These are phyloP conservation scores for Oryza officinalis DNA, from an alignment of 176 grass and related monocot species.

Conservation along the genomic window DNA sequence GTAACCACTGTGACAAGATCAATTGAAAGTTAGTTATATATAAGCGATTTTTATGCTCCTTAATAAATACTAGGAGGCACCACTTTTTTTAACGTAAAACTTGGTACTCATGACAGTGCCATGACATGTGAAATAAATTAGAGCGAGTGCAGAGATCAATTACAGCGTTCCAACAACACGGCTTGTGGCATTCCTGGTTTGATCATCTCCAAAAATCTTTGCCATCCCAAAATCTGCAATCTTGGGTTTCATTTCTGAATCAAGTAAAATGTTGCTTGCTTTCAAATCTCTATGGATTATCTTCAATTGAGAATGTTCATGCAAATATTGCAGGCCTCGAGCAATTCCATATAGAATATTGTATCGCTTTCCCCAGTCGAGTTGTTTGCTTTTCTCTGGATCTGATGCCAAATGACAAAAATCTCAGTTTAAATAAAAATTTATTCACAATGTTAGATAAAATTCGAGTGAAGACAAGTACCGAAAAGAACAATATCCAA, in stretches of 20 bases:
- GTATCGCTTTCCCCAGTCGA: conserved; percentile 33
- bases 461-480: not conserved
- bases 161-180: conserved; percentile 54
- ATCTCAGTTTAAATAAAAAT: not conserved
- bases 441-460: not conserved
- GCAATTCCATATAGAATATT: conserved; percentile 51
- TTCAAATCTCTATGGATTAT: conserved; percentile 56
- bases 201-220: conserved; percentile 34
- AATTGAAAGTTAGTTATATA: not conserved
- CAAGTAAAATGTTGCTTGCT: conserved; percentile 53
- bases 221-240: conserved; percentile 65
- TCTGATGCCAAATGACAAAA: not conserved
- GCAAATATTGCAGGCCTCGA: conserved; percentile 55
- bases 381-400: not conserved
- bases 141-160: not conserved
- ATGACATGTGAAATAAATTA: not conserved
- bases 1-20: not conserved
- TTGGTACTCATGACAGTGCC: not conserved
- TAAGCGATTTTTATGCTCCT: too few species aligned
- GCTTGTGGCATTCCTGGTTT: conserved; percentile 39
- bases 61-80: too few species aligned
- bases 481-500: conserved; percentile 23
- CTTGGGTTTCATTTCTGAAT: conserved; percentile 54
- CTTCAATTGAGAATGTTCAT: conserved; percentile 52
- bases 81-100: too few species aligned